These are phyloP conservation scores for Benincasa hispida DNA, from an alignment of 306 rosid species.

Conservation along the genomic window DNA sequence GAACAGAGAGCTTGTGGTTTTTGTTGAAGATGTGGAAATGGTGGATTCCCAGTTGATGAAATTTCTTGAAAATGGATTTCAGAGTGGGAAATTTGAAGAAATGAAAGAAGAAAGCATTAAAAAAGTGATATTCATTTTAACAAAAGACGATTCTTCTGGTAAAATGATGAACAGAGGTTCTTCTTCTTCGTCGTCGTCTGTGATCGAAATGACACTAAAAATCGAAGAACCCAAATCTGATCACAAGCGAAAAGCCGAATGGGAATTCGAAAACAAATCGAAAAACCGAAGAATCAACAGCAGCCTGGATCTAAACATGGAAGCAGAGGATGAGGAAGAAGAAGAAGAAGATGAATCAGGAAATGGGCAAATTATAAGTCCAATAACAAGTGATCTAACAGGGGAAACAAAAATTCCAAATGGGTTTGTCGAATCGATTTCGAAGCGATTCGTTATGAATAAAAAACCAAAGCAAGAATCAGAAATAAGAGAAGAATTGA, in stretches of 20 bases:
- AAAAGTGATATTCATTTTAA: conserved; percentile 43
- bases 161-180: conserved; percentile 15
- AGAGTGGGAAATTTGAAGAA: conserved; percentile 37
- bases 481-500: conserved; percentile 31
- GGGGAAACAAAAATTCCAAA: conserved; percentile 33
- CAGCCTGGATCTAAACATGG: conserved; percentile 66
- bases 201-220: conserved; percentile 41
- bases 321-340: conserved; percentile 24
- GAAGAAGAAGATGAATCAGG: conserved; percentile 16
- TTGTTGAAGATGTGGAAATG: conserved; percentile 53
- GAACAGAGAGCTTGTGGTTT: conserved; percentile 42
- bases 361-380: conserved; percentile 28
- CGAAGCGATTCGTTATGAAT: conserved; percentile 35
- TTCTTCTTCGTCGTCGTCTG: conserved; percentile 3
- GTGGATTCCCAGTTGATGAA: conserved; percentile 56
- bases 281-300: conserved; percentile 32
- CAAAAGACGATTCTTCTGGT: conserved; percentile 21
- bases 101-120: conserved; percentile 19
- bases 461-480: conserved; percentile 32
- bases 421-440: conserved; percentile 38
- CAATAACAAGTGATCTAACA: conserved; percentile 60
- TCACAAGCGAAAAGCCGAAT: conserved; percentile 54
- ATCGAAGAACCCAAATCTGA: conserved; percentile 18
- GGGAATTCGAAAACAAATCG: conserved; percentile 35
- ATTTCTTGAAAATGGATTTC: conserved; percentile 41